These are phyloP conservation scores for Staphylotrichum tortipilum DNA, from an alignment of 495 filamentous ascomycete species.

Conservation along the genomic window DNA sequence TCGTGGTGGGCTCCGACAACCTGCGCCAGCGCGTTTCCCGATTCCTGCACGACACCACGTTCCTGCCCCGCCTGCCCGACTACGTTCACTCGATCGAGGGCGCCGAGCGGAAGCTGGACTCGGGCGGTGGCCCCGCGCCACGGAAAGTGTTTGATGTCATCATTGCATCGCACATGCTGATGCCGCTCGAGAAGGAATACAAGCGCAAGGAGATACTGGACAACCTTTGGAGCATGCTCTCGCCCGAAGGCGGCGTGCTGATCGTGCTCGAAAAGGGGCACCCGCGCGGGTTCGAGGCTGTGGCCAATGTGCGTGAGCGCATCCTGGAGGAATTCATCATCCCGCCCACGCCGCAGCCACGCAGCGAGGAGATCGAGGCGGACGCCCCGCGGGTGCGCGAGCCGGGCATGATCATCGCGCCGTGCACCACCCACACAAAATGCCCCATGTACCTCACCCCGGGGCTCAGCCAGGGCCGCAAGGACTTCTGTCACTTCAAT, in stretches of 20 bases:
- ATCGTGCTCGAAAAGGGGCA: constrained; percentile 87
- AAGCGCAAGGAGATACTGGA: constrained; percentile 67
- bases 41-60: constrained; percentile 80
- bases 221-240: constrained; percentile 81
- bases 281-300: constrained; percentile 82
- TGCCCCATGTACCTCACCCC: constrained; percentile 80
- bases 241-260: constrained; percentile 76
- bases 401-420: constrained; percentile 84
- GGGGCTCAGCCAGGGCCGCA: constrained; percentile 60
- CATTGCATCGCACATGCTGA: constrained; percentile 75
- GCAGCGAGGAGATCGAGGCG: constrained; percentile 19
- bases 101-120: constrained; percentile 35
- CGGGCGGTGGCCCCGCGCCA: constrained; percentile 32
- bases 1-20: constrained; percentile 38
- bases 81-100: constrained; percentile 54
- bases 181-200: constrained; percentile 61
- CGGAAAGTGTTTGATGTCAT: constrained; percentile 84
- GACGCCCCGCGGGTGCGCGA: constrained; percentile 39
- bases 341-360: constrained; percentile 46
- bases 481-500: constrained; percentile 83
- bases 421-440: constrained; percentile 81
- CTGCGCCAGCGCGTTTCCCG: constrained; percentile 68
- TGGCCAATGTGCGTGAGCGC: constrained; percentile 71
- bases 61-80: constrained; percentile 88
- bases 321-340: constrained; percentile 69